Base-by-base conservation (phyloP, 2,329 filamentous ascomycete species). In the Alternaria triticimaculans region DNA sequence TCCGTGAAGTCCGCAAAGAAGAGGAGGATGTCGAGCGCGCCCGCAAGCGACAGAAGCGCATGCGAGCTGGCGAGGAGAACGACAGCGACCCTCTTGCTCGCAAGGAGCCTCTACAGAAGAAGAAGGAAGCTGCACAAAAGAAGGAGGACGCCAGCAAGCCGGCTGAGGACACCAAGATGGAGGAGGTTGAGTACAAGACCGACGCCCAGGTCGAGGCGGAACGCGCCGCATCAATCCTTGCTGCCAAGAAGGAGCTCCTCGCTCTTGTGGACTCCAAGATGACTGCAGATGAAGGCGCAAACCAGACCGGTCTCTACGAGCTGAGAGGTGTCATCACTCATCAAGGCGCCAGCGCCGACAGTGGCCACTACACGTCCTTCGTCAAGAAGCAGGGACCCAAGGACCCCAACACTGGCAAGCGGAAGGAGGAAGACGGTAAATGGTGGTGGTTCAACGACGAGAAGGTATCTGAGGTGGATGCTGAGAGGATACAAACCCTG, bases 381-480 rank as follows among this genome's bases (percentile, higher is more conserved):
- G 92, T 99, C 72, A 99, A 98, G 87, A 97, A 99, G 87, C 86
- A 90, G 65, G 90, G 88, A 0, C 82, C 85, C 10, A 82, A 93
- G 62, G 92, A 96, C 72, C 86, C 90, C 15, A 88, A 89, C 75
- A 92, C 90, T 20, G 93, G 92, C 70, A 92, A 93, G 84, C 85
- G 88, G 74, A 89, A 88, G 58, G 89, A 92, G 75, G 93, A 97
- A 77, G 93, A 97, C 76, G 94, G 92, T 71, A 97, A 94, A 75
- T 99, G 96, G 96, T 99, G 96, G 95, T 99, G 96, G 95, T 99
- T 99, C 87, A 98, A 99, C 80, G 96, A 99, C 75, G 95, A 99
- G 78, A 96, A 94, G 84, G 96, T 99, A 33, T 89, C 91, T 14
- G 96, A 99, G 83, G 96, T 99, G 26, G 89, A 93, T 15, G 85